Conservation (phyloP, 2,329 filamentous ascomycete species). For the Boeremia lycopersici region DNA sequence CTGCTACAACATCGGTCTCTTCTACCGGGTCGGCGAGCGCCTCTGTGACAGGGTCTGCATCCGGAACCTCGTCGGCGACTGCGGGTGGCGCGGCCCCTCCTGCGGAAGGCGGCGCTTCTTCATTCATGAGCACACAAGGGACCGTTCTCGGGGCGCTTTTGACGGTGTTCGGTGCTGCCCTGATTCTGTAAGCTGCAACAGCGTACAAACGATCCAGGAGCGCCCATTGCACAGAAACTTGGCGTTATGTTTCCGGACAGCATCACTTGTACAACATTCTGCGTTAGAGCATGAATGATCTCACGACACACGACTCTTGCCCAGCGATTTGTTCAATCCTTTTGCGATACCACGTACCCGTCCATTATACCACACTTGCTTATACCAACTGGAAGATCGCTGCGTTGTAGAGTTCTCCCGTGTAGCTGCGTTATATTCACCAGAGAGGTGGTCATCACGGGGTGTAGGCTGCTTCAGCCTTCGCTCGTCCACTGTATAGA, state of each 20-base stretch:
- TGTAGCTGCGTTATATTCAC: not conserved
- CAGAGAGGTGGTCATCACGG: not conserved
- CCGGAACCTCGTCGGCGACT: slow-evolving; percentile 5
- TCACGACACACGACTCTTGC: slow-evolving; percentile 4
- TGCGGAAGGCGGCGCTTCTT: slow-evolving; percentile 13
- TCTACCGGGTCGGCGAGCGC: not conserved
- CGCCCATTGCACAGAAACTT: not conserved
- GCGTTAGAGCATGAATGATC: not conserved
- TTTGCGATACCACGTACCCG: not conserved
- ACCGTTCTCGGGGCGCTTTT: slow-evolving; percentile 11
- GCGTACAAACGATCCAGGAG: not conserved
- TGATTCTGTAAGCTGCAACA: slow-evolving; percentile 15
- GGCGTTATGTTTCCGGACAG: not conserved
- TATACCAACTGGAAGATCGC: not conserved
- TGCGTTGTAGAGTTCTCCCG: not conserved
- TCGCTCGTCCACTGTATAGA: slow-evolving; percentile 2
- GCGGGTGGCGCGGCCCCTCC: slow-evolving; percentile 21
- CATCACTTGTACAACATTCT: not conserved
- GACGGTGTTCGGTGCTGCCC: slow-evolving; percentile 18
- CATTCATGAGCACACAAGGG: slow-evolving; percentile 5
- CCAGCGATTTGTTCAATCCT: not conserved
- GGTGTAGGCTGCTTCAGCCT: not conserved
- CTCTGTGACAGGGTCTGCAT: not conserved
- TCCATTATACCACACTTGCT: slow-evolving; percentile 1
- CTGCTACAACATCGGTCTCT: slow-evolving; percentile 4